phyloP scores from a whole-genome alignment of 306 rosid species.

The Purshia tridentata region DNA sequence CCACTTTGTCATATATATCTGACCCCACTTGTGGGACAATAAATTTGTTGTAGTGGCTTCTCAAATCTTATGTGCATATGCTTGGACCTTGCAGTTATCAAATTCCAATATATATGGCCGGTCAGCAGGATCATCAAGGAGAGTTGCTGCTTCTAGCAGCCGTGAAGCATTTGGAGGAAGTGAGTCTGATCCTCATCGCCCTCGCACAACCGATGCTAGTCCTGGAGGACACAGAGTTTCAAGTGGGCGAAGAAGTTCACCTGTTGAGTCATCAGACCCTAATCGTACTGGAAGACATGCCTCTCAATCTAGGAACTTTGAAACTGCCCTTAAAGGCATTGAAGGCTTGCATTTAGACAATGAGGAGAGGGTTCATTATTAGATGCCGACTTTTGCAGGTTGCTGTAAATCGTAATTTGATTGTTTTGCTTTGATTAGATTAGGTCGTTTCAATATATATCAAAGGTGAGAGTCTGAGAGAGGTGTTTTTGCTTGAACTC shows the following conservation, averaged over 20 bases:
- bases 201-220: conserved; percentile 66
- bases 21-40: background rate
- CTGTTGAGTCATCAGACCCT: conserved; percentile 63
- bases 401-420: conserved; percentile 39
- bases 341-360: conserved; percentile 77
- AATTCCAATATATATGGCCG: conserved; percentile 57
- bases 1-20: background rate
- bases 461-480: conserved; percentile 12
- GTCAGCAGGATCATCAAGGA: conserved; percentile 85
- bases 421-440: conserved; percentile 32
- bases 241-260: conserved; percentile 73
- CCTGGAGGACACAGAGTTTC: conserved; percentile 66
- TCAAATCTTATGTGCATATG: conserved; percentile 1
- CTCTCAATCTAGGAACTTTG: conserved; percentile 65
- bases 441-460: conserved; percentile 25
- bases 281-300: conserved; percentile 58
- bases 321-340: conserved; percentile 71
- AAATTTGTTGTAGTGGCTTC: background rate
- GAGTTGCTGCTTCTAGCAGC: conserved; percentile 73
- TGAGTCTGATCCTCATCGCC: conserved; percentile 65
- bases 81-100: conserved; percentile 49
- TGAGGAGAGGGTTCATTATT: conserved; percentile 67
- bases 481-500: conserved; percentile 12
- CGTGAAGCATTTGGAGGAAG: conserved; percentile 67
- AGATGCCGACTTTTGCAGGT: conserved; percentile 22